Evolutionary conservation across 306 rosid genomes (phyloP).

Genomic region (Cucumis sativus): Cucumber_9930_V3 NC_026659.2:3160501-3161000

Average conservation of each 20-base stretch:
- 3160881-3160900: constrained; percentile 49
- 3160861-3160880: constrained; percentile 46
- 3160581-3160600: background rate
- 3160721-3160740: constrained; percentile 68
- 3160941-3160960: constrained; percentile 74
- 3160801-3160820: constrained; percentile 36
- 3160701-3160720: constrained; percentile 3
- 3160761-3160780: constrained; percentile 78
- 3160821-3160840: constrained; percentile 44
- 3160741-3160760: constrained; percentile 89
- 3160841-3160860: constrained; percentile 42
- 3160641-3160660: background rate
- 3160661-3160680: background rate
- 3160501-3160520: background rate
- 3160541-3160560: background rate
- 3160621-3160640: background rate
- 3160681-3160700: no score
- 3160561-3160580: background rate
- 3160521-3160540: background rate
- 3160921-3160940: constrained; percentile 52
- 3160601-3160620: background rate
- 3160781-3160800: constrained; percentile 75
- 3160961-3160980: constrained; percentile 67
- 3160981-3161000: constrained; percentile 24
- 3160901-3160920: constrained; percentile 46